Conservation (phyloP, 371 early-diverging fungal species). For the Zopfochytrium polystomum region DNA sequence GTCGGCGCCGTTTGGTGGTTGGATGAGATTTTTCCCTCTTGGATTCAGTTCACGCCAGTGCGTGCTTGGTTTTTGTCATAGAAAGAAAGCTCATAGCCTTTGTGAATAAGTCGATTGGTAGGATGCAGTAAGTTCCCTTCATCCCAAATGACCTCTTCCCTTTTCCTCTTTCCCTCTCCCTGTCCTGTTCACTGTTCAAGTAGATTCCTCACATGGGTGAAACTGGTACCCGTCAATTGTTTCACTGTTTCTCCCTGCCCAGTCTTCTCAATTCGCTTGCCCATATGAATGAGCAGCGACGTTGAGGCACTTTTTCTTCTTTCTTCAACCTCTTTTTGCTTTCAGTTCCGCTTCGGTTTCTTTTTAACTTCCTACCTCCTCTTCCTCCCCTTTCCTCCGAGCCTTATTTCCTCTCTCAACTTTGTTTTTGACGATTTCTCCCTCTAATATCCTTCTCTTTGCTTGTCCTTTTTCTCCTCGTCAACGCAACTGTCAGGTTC, state of each 20-base stretch:
- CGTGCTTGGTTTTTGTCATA: background rate
- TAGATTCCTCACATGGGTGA: no score
- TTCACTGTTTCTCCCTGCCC: background rate
- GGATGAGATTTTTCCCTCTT: background rate
- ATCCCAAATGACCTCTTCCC: background rate
- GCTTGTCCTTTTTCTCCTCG: no score
- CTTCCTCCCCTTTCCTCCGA: background rate
- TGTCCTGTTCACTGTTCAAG: background rate
- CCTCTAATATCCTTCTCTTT: background rate
- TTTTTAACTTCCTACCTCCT: background rate
- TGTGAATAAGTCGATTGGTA: background rate
- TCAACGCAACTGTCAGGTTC: no score
- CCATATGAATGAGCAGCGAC: no score
- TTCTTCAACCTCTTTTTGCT: background rate
- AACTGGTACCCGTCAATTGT: no score
- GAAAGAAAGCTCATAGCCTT: no score
- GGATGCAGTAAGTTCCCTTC: background rate
- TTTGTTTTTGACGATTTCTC: background rate
- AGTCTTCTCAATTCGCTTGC: background rate
- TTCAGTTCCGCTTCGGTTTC: no score
- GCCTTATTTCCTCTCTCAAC: background rate
- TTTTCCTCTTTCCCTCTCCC: background rate
- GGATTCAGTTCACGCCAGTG: background rate
- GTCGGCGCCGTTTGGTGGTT: background rate
- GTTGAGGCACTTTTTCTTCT: background rate